A percentile compares a stretch with the other conserved stretches of the same genome.
These are phyloP conservation scores for Camellia sinensis DNA, from an alignment of 148 eudicot species.

Conservation along the genomic window DNA sequence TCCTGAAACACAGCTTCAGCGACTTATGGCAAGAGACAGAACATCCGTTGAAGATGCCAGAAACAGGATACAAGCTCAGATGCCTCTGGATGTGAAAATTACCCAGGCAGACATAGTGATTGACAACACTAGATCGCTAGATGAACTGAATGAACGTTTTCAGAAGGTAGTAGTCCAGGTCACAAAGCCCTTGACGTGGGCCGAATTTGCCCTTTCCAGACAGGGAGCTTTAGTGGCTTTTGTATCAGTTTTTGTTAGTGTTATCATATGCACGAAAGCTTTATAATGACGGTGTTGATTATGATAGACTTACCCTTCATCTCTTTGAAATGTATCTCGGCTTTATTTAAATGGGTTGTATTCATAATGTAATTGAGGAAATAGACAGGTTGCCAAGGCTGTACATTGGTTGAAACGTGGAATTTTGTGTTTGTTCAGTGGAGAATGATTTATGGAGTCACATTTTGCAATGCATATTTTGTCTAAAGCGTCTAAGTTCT, in stretches of 20 bases:
- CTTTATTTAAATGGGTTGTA: background rate
- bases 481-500: background rate
- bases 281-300: background rate
- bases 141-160: conserved; percentile 61
- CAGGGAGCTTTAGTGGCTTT: conserved; percentile 64
- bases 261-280: conserved; percentile 32
- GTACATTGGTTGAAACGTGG: background rate
- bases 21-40: conserved; percentile 73
- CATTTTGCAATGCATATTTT: background rate
- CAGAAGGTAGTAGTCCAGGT: conserved; percentile 48
- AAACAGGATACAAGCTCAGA: conserved; percentile 82
- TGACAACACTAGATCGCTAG: conserved; percentile 74
- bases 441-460: background rate
- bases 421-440: background rate
- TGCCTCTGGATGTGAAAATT: conserved; percentile 68
- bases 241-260: conserved; percentile 46
- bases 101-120: conserved; percentile 75
- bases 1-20: conserved; percentile 68
- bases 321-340: background rate
- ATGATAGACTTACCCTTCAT: background rate
- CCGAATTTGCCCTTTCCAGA: conserved; percentile 69
- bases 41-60: conserved; percentile 63
- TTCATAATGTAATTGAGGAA: background rate
- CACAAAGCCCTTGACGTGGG: conserved; percentile 76
- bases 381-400: background rate